Percentiles rank a stretch among this genome's conserved stretches.
Evolutionary conservation across 495 filamentous ascomycete genomes (phyloP).

Genomic region (Acidomyces sp.): DNA sequence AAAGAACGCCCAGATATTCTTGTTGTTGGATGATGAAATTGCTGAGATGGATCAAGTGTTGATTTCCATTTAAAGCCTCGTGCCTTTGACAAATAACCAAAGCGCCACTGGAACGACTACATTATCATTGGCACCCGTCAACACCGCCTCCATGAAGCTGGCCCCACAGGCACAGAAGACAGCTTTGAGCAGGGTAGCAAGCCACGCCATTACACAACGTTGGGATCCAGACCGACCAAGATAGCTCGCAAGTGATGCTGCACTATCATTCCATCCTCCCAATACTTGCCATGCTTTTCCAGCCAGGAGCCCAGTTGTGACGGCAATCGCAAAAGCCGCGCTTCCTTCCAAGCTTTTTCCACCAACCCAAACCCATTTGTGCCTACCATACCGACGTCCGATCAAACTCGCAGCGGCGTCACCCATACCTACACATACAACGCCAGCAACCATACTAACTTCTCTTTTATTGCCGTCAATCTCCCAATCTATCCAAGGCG

Average conservation of each 20-base stretch:
- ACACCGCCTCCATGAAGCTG: conserved; percentile 83
- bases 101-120: conserved; percentile 91
- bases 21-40: no score
- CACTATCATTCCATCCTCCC: conserved; percentile 50
- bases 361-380: conserved; percentile 93
- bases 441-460: conserved; percentile 75
- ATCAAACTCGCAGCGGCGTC: conserved; percentile 91
- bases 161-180: conserved; percentile 61
- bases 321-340: conserved; percentile 68
- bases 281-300: conserved; percentile 61
- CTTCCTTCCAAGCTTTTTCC: conserved; percentile 93
- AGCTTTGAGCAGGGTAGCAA: conserved; percentile 38
- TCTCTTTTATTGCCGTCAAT: conserved; percentile 42
- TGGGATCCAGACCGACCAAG: conserved; percentile 31
- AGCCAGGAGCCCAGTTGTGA: conserved; percentile 56
- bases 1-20: no score
- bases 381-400: conserved; percentile 70
- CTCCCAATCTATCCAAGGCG: conserved; percentile 57
- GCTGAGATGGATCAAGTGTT: neutral
- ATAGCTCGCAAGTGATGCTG: conserved; percentile 13
- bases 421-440: conserved; percentile 88
- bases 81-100: conserved; percentile 74
- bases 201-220: conserved; percentile 9
- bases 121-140: conserved; percentile 98
- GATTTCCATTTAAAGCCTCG: conserved; percentile 41